Percentiles rank a stretch among this genome's conserved stretches.
Conservation (phyloP, 225 moss, liverwort and hornwort species). For the Sphagnum contortum region DNA sequence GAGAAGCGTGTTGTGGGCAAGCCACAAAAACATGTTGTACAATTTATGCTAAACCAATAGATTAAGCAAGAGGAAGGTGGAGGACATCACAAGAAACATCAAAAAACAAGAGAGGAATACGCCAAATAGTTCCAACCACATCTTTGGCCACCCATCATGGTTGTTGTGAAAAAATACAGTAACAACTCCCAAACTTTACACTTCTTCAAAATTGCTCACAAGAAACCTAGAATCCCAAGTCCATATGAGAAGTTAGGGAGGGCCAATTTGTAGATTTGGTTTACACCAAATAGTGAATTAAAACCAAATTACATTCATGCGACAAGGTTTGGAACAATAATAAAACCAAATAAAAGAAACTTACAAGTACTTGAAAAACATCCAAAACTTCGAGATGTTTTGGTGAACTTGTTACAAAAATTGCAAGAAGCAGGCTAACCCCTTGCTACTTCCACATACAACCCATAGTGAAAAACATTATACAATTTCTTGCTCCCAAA, state of each 20-base stretch:
- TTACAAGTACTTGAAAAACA: background rate
- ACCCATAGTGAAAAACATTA: too few relatives aligned
- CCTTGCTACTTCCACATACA: too few relatives aligned
- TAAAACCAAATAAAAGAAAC: background rate
- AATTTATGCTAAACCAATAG: background rate
- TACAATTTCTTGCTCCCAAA: too few relatives aligned
- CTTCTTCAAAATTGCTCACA: background rate
- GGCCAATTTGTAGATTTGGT: background rate
- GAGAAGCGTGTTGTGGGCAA: background rate
- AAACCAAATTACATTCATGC: background rate
- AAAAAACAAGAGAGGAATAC: background rate
- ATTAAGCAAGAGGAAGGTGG: background rate
- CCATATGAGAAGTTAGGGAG: background rate
- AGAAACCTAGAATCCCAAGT: background rate
- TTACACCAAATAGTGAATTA: background rate
- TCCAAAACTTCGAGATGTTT: background rate
- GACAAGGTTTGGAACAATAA: background rate
- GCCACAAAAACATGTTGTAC: background rate
- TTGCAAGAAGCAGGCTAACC: too few relatives aligned
- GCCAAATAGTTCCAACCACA: background rate
- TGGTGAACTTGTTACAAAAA: background rate
- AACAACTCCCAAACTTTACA: background rate
- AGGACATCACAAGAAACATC: background rate
- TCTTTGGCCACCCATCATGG: background rate
- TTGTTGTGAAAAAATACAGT: background rate